Conservation (phyloP, 768 basidiomycete species). For the Dictyophora rubrovolvata region DNA sequence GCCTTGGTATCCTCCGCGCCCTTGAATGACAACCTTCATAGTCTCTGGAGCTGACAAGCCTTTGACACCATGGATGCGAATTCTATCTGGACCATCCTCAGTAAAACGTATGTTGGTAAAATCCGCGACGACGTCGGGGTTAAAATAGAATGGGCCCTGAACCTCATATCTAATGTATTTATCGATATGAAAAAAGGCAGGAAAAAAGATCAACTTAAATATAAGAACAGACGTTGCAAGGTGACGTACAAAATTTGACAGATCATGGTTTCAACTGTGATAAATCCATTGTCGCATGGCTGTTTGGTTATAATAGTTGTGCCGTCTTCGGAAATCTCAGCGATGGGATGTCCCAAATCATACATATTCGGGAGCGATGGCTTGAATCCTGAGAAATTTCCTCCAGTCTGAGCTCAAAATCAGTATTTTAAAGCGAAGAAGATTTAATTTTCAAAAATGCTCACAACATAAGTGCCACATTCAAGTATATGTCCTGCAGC, state of each 20-base stretch:
- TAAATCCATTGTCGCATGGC: neutral
- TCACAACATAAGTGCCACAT: slow-evolving; percentile 4
- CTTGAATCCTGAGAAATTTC: slow-evolving; percentile 7
- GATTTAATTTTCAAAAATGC: neutral
- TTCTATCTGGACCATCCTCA: neutral
- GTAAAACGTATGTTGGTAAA: slow-evolving; percentile 3
- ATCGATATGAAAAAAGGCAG: neutral
- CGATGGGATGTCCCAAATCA: slow-evolving; percentile 2
- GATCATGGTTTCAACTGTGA: neutral
- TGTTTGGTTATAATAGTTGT: slow-evolving; percentile 5
- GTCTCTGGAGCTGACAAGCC: neutral
- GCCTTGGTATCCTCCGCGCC: neutral
- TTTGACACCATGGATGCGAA: neutral
- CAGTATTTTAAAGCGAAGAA: neutral
- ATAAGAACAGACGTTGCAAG: neutral
- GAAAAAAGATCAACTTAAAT: neutral
- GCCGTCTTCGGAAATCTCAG: neutral
- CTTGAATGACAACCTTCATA: neutral
- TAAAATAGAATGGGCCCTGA: slow-evolving; percentile 6
- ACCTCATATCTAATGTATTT: neutral
- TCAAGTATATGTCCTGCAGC: slow-evolving; percentile 4
- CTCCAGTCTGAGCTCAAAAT: neutral
- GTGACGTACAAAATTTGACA: slow-evolving; percentile 4
- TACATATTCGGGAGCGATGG: neutral
- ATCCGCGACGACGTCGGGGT: slow-evolving; percentile 2